Percentiles rank a stretch among this genome's conserved stretches.
These are phyloP conservation scores for Neofusicoccum laricinum DNA, from an alignment of 2,329 filamentous ascomycete species.

Conservation along the genomic window DNA sequence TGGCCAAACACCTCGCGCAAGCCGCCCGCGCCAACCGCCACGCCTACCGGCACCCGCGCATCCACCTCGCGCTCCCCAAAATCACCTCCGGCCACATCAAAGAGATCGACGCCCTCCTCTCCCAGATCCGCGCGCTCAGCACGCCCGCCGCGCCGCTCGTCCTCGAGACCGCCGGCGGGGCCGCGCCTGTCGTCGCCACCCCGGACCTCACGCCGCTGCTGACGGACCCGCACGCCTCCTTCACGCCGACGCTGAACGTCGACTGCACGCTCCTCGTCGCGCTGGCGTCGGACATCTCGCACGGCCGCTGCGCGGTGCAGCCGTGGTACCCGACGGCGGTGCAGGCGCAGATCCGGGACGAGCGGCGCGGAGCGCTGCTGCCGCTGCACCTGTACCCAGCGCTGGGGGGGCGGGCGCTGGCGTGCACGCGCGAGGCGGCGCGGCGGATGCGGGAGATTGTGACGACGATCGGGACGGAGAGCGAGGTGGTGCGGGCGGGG, in stretches of 20 bases:
- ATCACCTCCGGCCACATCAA: slow-evolving; percentile 49
- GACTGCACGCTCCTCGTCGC: slow-evolving; percentile 71
- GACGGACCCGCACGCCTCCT: slow-evolving; percentile 35
- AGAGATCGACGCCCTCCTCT: slow-evolving; percentile 57
- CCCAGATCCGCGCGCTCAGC: slow-evolving; percentile 53
- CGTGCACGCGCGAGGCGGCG: slow-evolving; percentile 66
- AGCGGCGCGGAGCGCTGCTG: slow-evolving; percentile 59
- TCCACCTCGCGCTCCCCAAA: slow-evolving; percentile 61
- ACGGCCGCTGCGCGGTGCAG: slow-evolving; percentile 48
- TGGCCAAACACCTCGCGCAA: slow-evolving; percentile 56
- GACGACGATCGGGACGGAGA: slow-evolving; percentile 36
- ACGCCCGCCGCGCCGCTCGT: slow-evolving; percentile 20
- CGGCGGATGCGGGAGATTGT: slow-evolving; percentile 55
- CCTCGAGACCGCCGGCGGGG: not conserved
- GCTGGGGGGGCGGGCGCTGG: slow-evolving; percentile 54
- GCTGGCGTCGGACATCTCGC: slow-evolving; percentile 70
- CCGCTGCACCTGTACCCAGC: slow-evolving; percentile 62
- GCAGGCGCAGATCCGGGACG: slow-evolving; percentile 62
- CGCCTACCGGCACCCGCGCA: slow-evolving; percentile 41
- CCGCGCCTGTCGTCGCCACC: not conserved
- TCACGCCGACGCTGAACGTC: slow-evolving; percentile 53
- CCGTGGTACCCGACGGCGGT: slow-evolving; percentile 60
- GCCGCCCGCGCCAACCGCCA: slow-evolving; percentile 55
- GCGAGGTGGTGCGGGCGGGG: slow-evolving; percentile 52
- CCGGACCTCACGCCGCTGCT: slow-evolving; percentile 32